Base-by-base conservation (phyloP, 352 stramenopile genomes). In the Phytophthora citricola region DNA sequence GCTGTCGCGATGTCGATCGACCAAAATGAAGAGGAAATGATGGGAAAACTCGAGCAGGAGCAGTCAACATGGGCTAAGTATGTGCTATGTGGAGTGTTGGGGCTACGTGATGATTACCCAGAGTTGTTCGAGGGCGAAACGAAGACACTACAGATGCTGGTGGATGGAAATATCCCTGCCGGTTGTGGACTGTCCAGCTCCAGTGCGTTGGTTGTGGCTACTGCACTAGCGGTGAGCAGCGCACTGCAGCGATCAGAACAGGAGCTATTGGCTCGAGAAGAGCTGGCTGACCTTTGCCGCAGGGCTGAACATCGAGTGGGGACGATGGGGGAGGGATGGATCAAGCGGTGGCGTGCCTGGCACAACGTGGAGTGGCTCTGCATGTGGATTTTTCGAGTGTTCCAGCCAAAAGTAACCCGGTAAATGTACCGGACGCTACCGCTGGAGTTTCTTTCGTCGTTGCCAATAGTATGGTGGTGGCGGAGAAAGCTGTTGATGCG, bases 291-390 rank as follows among this genome's bases (percentile, higher is more conserved):
- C 6, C 46, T 77, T 1, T 89, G 85, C 59, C 75, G 81, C 12
- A 50, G 48, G 27, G 75, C 82, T 3, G 89, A 97, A 64, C 78
- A 80, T 31, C 75, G 78, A 39, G 75, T 95, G 12, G 89, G 86
- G 4, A 93, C 83, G 0, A 85, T 94, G 71, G 82, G 87, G 89
- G 87, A 29, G 87, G 89, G 17, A 97, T 95, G 89, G 89, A 97
- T 62, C 89, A 97, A 56, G 74, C 87, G 1, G 77, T 88, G 29
- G 79, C 72, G 45, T 91, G 82, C 60, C 66, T 93, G 27, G 79
- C 75, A 4, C 63, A 71, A n/a, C 44, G 45, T 22, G 78, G 87
- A 11, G 58, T 68, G 8, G 87, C 87, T 14, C 61, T 89, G 46
- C 62, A 83, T 58, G 75, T 97, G n/a, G 51, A 80, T 31, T 97